Percentiles rank a stretch among this genome's conserved stretches.
Conservation (phyloP, 2,329 filamentous ascomycete genomes). For the Colletotrichum sp. region DNA sequence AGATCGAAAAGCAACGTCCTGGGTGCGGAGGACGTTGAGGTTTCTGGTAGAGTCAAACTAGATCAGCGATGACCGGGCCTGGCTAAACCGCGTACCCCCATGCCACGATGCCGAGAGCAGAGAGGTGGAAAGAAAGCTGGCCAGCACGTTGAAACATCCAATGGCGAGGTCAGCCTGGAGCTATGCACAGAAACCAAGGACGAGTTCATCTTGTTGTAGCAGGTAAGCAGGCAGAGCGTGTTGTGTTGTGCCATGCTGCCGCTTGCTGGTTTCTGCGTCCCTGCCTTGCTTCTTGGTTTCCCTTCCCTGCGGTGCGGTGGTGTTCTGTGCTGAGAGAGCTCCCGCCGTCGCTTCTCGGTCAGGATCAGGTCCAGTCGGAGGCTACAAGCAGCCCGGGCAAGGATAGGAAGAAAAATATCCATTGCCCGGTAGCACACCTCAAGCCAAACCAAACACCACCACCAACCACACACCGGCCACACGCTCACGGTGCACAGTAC, state of each 20-base stretch:
- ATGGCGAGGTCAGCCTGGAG: not conserved
- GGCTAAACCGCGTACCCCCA: not conserved
- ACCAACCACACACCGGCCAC: not conserved
- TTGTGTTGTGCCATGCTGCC: not conserved
- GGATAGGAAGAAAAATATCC: not conserved
- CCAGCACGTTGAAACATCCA: slow-evolving; percentile 8
- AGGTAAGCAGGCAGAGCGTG: not conserved
- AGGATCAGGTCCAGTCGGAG: not conserved
- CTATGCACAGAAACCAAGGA: not conserved
- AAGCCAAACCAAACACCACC: not conserved
- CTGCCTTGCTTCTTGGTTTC: not conserved
- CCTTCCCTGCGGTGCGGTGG: not conserved
- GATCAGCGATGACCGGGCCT: slow-evolving; percentile 4
- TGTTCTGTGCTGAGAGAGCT: not conserved
- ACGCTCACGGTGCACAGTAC: not conserved
- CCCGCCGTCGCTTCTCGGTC: not conserved
- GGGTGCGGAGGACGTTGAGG: slow-evolving; percentile 15
- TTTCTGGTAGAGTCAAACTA: slow-evolving; percentile 10
- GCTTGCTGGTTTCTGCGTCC: not conserved
- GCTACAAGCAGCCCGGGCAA: not conserved
- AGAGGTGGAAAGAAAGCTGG: not conserved
- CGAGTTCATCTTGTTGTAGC: not conserved
- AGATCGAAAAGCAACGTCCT: not conserved
- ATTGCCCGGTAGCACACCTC: not conserved
- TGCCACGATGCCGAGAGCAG: slow-evolving; percentile 3